Percentiles rank a stretch among this genome's conserved stretches.
These are phyloP conservation scores for Aspergillus piperis DNA, from an alignment of 2,329 filamentous ascomycete species.

Conservation along the genomic window DNA sequence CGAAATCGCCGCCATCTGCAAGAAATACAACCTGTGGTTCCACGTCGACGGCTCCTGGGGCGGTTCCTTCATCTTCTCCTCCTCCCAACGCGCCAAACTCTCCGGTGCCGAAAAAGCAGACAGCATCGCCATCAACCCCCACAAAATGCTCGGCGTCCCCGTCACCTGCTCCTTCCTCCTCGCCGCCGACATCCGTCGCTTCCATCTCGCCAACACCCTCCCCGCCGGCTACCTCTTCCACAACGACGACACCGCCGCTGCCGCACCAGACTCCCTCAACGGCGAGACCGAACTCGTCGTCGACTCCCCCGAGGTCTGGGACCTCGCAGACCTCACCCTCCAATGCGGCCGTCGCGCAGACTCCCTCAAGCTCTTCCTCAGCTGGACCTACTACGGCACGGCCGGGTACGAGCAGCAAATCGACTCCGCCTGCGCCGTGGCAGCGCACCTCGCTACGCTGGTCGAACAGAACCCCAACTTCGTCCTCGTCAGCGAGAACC, in stretches of 20 bases:
- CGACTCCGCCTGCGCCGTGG: slow-evolving; percentile 71
- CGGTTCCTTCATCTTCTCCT: slow-evolving; percentile 76
- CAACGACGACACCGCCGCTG: slow-evolving; percentile 42
- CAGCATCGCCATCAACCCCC: slow-evolving; percentile 84
- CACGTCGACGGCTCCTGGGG: slow-evolving; percentile 95
- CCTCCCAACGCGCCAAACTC: slow-evolving; percentile 65
- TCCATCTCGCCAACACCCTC: slow-evolving; percentile 82
- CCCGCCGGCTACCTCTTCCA: slow-evolving; percentile 87
- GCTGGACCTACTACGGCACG: slow-evolving; percentile 86
- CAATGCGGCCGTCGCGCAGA: slow-evolving; percentile 90
- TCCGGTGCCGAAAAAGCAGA: slow-evolving; percentile 72
- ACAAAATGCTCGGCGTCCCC: slow-evolving; percentile 95
- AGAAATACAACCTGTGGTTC: slow-evolving; percentile 76
- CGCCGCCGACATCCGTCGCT: slow-evolving; percentile 70
- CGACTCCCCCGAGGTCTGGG: slow-evolving; percentile 67
- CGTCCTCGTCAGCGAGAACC: slow-evolving; percentile 70
- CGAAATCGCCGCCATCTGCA: slow-evolving; percentile 69
- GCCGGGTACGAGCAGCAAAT: slow-evolving; percentile 70
- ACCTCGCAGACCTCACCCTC: slow-evolving; percentile 87
- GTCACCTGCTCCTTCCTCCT: slow-evolving; percentile 90
- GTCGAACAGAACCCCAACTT: slow-evolving; percentile 63
- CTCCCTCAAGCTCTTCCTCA: slow-evolving; percentile 79
- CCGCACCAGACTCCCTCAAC: slow-evolving; percentile 20
- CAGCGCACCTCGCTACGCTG: slow-evolving; percentile 65
- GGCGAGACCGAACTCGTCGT: slow-evolving; percentile 26